These are phyloP conservation scores for Globisporangium takayamanum DNA, from an alignment of 352 stramenopile genomes.

Conservation along the genomic window DNA sequence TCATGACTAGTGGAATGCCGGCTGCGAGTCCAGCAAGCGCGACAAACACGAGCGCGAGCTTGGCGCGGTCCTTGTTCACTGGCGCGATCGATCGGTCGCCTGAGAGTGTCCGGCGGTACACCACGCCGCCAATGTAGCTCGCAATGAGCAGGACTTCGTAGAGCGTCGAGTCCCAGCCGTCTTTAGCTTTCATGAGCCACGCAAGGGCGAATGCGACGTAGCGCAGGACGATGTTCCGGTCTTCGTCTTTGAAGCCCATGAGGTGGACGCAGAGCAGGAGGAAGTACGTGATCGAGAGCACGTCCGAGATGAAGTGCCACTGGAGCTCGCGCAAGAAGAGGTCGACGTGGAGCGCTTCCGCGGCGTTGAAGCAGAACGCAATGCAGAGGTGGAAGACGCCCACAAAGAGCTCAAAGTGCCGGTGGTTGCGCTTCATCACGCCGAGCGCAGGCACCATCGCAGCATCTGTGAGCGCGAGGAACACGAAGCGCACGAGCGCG, in stretches of 20 bases:
- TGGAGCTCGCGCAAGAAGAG: constrained; percentile 68
- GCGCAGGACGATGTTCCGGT: constrained; percentile 79
- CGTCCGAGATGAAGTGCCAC: constrained; percentile 86
- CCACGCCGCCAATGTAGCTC: constrained; percentile 45
- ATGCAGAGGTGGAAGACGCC: constrained; percentile 77
- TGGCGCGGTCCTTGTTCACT: constrained; percentile 48
- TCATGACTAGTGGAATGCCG: constrained; percentile 25
- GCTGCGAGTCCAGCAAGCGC: constrained; percentile 34
- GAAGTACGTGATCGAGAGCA: constrained; percentile 83
- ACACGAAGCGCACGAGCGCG: constrained; percentile 51
- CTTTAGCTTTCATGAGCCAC: constrained; percentile 85
- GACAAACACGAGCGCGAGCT: constrained; percentile 39
- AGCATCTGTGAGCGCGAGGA: constrained; percentile 64
- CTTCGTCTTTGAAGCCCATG: constrained; percentile 78
- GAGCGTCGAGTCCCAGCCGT: constrained; percentile 65
- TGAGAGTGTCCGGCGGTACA: constrained; percentile 47
- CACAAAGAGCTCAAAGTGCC: constrained; percentile 89
- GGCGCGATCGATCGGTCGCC: constrained; percentile 39
- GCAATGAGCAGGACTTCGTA: constrained; percentile 66
- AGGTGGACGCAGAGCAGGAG: constrained; percentile 81
- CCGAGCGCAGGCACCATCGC: constrained; percentile 70
- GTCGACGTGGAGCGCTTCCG: constrained; percentile 54
- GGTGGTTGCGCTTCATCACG: constrained; percentile 76
- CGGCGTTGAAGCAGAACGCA: constrained; percentile 78
- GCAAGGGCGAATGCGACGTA: constrained; percentile 78